Percentiles rank a stretch among this genome's conserved stretches.
These are phyloP conservation scores for Moesziomyces globuligerus DNA, from an alignment of 1,284 basidiomycete genomes.

Conservation along the genomic window DNA sequence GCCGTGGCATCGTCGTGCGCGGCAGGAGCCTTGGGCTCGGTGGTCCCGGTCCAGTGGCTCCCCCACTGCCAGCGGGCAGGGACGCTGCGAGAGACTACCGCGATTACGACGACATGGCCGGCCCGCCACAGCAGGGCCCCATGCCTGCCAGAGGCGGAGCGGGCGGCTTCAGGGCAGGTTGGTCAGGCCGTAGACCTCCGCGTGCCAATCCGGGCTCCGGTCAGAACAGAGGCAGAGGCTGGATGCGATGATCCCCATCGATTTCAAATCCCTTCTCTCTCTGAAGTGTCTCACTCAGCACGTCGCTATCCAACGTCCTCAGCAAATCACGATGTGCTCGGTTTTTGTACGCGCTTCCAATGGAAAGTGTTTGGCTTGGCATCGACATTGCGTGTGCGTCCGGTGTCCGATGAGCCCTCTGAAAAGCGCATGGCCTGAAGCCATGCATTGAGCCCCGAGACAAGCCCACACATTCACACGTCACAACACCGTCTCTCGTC, in stretches of 20 bases:
- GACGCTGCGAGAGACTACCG: slow-evolving; percentile 5
- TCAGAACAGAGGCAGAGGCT: slow-evolving; percentile 17
- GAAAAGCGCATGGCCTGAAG: no score
- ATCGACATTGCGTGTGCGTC: no score
- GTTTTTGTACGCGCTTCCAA: no score
- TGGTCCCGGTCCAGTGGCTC: background rate
- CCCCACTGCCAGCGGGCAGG: background rate
- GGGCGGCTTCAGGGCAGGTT: slow-evolving; percentile 1
- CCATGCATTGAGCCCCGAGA: no score
- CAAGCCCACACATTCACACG: no score
- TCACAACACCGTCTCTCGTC: no score
- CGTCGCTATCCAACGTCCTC: no score
- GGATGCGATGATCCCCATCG: slow-evolving; percentile 18
- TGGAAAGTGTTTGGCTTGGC: no score
- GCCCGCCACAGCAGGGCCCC: background rate
- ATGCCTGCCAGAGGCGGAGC: slow-evolving; percentile 2
- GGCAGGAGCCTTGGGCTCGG: slow-evolving; percentile 17
- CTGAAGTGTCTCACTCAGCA: no score
- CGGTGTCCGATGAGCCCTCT: no score
- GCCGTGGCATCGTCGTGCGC: slow-evolving; percentile 22
- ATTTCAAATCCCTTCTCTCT: no score
- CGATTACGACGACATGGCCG: slow-evolving; percentile 17
- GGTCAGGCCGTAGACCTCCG: slow-evolving; percentile 7
- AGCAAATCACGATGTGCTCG: no score
- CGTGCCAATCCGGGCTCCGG: slow-evolving; percentile 1